Evolutionary conservation across 257 asterid genomes (phyloP).

Genomic region (Solanum clarkiae): DNA sequence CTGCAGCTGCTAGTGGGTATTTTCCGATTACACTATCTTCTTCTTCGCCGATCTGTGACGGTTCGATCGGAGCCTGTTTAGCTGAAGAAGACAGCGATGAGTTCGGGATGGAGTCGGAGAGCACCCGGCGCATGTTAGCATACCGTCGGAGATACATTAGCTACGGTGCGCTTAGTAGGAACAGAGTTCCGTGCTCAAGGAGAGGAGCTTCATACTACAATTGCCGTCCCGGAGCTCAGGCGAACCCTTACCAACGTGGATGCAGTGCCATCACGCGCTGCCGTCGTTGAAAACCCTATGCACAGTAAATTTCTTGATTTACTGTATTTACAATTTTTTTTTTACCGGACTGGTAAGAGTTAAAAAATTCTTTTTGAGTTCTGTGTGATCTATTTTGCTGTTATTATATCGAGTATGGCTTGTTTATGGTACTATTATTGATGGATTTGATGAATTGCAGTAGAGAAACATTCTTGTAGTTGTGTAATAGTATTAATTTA

Average conservation of each 20-base stretch:
- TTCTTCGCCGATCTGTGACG: not conserved
- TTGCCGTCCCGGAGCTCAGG: conserved; percentile 29
- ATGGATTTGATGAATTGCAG: not conserved
- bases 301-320: not conserved
- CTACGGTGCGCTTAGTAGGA: conserved; percentile 15
- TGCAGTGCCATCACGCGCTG: conserved; percentile 32
- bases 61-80: conserved; percentile 15
- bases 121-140: conserved; percentile 10
- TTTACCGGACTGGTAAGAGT: not conserved
- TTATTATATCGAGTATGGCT: not conserved
- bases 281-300: conserved; percentile 9
- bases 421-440: not conserved
- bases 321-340: not conserved
- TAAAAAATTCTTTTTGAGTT: not conserved
- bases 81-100: not conserved
- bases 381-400: not conserved
- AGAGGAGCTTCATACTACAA: conserved; percentile 34
- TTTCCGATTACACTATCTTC: not conserved
- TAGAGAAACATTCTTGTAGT: not conserved
- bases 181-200: conserved; percentile 19
- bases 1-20: not conserved
- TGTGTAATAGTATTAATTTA: not conserved
- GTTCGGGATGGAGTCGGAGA: conserved; percentile 15
- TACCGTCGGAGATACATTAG: conserved; percentile 18
- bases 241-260: conserved; percentile 27